Base-by-base conservation (phyloP, 208 protist species). In the Phytomonas sp. region DNA sequence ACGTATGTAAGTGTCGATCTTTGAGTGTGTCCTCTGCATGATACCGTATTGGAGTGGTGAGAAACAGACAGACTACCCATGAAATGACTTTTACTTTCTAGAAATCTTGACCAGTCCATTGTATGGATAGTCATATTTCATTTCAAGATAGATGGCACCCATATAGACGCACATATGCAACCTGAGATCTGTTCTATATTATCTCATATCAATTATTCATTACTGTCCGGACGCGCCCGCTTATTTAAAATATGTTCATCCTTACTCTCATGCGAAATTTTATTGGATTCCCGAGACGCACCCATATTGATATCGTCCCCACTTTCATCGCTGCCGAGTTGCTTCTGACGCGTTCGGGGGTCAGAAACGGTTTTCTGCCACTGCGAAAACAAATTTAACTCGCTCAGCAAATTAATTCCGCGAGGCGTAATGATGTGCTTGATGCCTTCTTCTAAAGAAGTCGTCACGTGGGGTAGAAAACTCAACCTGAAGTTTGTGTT, bases 291-390 rank as follows among this genome's bases (percentile, higher is more conserved):
- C 13, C 65, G 8, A 59, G 34, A 9, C 20, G 15, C 17, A 65
- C 23, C 61, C n/a, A 4, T 68, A 65, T 40, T 61, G 67, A 23
- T 68, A 37, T 66, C 69, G 7, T 69, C 75, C 7, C 74, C 67
- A 30, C 60, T 65, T 8, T 76, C 72, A 36, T 71, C 68, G 37
- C 53, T 9, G 61, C 66, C 66, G 46, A 77, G 71, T 31, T 56
- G 53, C 30, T 79, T 66, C 36, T 70, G 72, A 60, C 85, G 88
- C 28, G 71, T 79, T 9, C 85, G 90, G 0, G 86, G 86, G 68
- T 93, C 86, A 0, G 80, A 71, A 1, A 76, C 76, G 59, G 88
- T 84, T 62, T 85, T 81, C 62, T 83, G 80, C 88, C 90, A 96
- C 75, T 85, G 77, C n/a, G 83, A 81, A 51, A 75, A 89, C 60